Evolutionary conservation across 163 green algal species (phyloP).

Genomic region (Prototheca wickerhamii): DNA sequence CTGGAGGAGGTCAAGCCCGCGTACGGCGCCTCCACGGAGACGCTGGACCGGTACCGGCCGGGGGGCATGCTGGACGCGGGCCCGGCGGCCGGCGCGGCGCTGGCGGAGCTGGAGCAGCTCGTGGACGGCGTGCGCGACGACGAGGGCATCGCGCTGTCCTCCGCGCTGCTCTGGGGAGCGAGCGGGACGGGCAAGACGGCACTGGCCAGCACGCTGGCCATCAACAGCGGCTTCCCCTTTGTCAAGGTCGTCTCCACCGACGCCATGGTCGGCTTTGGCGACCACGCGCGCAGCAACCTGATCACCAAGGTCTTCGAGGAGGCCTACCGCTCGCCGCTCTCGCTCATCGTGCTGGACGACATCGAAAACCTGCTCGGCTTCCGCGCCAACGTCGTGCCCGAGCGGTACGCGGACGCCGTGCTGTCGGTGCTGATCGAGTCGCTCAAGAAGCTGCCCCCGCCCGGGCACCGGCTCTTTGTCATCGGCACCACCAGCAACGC

Average conservation of each 20-base stretch:
- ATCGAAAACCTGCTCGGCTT: conserved; percentile 95
- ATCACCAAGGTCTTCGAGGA: conserved; percentile 95
- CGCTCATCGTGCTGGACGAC: conserved; percentile 93
- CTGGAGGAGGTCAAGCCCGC: conserved; percentile 89
- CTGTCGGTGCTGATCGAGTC: conserved; percentile 80
- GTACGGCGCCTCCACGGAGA: conserved; percentile 83
- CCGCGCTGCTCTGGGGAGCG: conserved; percentile 67
- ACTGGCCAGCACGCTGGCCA: conserved; percentile 77
- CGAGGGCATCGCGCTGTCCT: conserved; percentile 73
- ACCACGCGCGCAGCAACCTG: conserved; percentile 69
- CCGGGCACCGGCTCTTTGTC: conserved; percentile 77
- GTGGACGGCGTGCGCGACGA: conserved; percentile 49
- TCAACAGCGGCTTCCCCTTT: conserved; percentile 86
- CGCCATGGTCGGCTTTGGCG: conserved; percentile 78
- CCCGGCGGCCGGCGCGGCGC: conserved; percentile 62
- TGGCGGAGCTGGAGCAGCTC: conserved; percentile 62
- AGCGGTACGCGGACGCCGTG: conserved; percentile 87
- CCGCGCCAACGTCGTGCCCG: conserved; percentile 87
- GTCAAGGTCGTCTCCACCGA: conserved; percentile 82
- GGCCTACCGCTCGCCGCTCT: conserved; percentile 82
- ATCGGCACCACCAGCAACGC: conserved; percentile 64
- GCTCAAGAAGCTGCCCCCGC: conserved; percentile 78
- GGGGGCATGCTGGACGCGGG: conserved; percentile 90
- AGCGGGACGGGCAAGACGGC: conserved; percentile 86
- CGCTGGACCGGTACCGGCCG: conserved; percentile 67